Conservation (phyloP, 139 green algal species). For the Zygnema circumcarinatum region DNA sequence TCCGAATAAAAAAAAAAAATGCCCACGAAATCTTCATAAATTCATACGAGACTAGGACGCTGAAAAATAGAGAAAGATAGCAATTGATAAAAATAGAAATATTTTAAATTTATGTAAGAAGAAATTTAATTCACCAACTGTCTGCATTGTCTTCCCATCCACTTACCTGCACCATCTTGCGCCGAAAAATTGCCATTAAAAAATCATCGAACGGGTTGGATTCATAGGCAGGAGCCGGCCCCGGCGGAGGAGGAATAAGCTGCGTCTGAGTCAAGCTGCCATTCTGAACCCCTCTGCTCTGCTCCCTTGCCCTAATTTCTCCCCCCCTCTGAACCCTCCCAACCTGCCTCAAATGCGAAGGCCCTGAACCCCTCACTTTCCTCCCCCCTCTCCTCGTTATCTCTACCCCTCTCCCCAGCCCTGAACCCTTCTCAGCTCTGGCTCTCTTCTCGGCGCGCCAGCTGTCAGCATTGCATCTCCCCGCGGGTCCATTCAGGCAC, state of each 20-base stretch:
- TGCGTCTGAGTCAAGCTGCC: neutral
- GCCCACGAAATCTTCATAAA: neutral
- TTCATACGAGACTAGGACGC: neutral
- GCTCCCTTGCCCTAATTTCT: neutral
- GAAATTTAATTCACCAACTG: neutral
- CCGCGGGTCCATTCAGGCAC: no score
- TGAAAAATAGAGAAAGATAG: no score
- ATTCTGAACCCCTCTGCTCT: neutral
- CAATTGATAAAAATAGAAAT: neutral
- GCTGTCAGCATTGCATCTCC: no score
- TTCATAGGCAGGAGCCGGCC: neutral
- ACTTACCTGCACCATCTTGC: constrained; percentile 21
- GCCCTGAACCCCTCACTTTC: no score
- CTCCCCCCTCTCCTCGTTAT: no score
- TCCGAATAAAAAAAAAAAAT: neutral
- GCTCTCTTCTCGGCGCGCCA: no score
- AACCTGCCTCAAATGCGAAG: no score
- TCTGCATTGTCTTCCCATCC: neutral
- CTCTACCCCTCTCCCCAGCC: no score
- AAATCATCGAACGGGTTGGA: constrained; percentile 6
- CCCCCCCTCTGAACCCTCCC: no score
- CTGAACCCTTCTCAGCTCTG: no score
- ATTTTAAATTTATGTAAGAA: neutral
- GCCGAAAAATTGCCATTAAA: neutral
- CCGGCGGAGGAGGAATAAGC: neutral